Base-by-base conservation (phyloP, 176 grass and related monocot genomes). In the Carex kokanica region DNA sequence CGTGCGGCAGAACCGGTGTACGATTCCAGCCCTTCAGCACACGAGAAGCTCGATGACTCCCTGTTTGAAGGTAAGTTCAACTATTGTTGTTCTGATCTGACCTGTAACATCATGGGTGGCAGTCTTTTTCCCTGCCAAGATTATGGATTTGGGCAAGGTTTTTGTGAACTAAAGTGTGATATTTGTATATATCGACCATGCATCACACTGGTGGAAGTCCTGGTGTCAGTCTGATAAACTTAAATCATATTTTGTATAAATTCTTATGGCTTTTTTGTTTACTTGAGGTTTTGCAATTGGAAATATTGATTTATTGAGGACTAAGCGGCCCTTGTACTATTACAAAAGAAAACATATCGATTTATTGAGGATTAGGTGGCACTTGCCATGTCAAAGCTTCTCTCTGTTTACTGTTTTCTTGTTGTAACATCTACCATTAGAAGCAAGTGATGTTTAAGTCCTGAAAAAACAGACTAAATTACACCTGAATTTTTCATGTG, bases 11-110 rank as follows among this genome's bases (percentile, higher is more conserved):
- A 88, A 25, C 74, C 87, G 14, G 74, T 88, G 43, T 85, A 84
- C 72, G 74, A 84, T 84, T 88, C 87, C 31, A 88, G 82, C 51
- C 73, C 87, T 32, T 51, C 74, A 36, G 74, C 74, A 74, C 58
- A 60, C 18, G 85, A 83, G 21, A 83, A 75, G 53, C 78, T 79
- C 17, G 84, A 83, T 60, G 84, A 86, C 69, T 57, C 70, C 43
- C 34, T 78, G 27, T 68, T 66, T 54, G 78, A 61, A 86, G 70
- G 88, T 86, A 82, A 89, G 32, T 74, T 29, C 47, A 53, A 31
- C 53, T 23, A 9, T 64, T 47, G 8, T 45, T 60, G 32, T 78
- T 25, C 11, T 1, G 62, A 80, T 6, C 17, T 38, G 23, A 60
- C 16, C 55, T 16, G 41, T 25, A 74, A 52, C 8, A 74, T 54